Evolutionary conservation across 2,329 filamentous ascomycete genomes (phyloP).

Genomic region (Penicillium sp.): DNA sequence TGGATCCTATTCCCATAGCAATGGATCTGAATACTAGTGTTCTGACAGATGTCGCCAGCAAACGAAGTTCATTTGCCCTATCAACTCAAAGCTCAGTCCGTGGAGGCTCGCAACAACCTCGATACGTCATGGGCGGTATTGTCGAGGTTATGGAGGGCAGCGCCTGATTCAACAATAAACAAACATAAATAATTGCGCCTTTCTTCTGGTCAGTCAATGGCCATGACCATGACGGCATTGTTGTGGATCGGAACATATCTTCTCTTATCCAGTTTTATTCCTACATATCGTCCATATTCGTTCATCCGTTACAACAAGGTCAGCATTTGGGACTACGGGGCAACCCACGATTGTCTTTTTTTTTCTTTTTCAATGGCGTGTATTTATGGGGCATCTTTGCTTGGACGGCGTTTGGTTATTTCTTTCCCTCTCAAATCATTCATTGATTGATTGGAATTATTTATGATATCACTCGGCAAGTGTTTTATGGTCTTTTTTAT

Average conservation of each 20-base stretch:
- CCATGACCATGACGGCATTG: neutral
- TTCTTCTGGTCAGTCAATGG: neutral
- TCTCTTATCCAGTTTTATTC: neutral
- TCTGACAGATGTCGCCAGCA: slow-evolving; percentile 15
- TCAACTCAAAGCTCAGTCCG: slow-evolving; percentile 11
- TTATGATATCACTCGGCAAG: slow-evolving; percentile 15
- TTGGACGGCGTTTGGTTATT: slow-evolving; percentile 5
- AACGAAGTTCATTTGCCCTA: slow-evolving; percentile 12
- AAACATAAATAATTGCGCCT: neutral
- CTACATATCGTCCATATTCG: neutral
- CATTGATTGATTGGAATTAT: slow-evolving; percentile 12
- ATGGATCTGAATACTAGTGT: slow-evolving; percentile 22
- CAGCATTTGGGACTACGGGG: neutral
- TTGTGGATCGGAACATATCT: neutral
- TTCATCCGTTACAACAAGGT: neutral
- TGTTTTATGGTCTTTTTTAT: slow-evolving; percentile 6
- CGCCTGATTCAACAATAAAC: slow-evolving; percentile 20
- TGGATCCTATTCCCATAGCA: slow-evolving; percentile 29
- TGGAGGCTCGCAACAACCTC: slow-evolving; percentile 23
- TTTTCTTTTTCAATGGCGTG: slow-evolving; percentile 6
- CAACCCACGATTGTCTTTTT: neutral
- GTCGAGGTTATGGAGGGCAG: slow-evolving; percentile 45
- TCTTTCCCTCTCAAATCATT: neutral
- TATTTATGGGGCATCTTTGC: slow-evolving; percentile 4
- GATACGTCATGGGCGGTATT: slow-evolving; percentile 45